These are phyloP conservation scores for Gaertneriomyces sp. DNA, from an alignment of 192 early-diverging fungal species.

Conservation along the genomic window DNA sequence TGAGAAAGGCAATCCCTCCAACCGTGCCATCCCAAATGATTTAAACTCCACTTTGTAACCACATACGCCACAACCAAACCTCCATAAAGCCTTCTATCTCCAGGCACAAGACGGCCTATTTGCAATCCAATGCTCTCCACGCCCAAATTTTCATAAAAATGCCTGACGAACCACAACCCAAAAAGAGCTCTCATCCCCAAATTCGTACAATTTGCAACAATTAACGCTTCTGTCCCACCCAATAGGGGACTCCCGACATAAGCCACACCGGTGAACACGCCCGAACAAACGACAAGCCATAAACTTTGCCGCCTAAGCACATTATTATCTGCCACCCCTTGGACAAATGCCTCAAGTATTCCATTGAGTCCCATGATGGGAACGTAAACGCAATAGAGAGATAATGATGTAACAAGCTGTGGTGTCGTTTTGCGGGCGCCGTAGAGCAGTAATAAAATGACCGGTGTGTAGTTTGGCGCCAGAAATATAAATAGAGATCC, in stretches of 20 bases:
- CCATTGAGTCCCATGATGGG: slow-evolving; percentile 95
- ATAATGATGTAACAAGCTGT: slow-evolving; percentile 55
- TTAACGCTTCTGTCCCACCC: slow-evolving; percentile 54
- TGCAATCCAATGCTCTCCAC: slow-evolving; percentile 10
- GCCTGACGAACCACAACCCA: slow-evolving; percentile 56
- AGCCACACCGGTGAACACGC: slow-evolving; percentile 60
- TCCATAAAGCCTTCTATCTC: slow-evolving; percentile 27
- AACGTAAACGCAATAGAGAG: slow-evolving; percentile 84
- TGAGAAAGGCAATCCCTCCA: slow-evolving; percentile 48
- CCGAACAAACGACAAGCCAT: slow-evolving; percentile 75
- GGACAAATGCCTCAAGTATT: slow-evolving; percentile 89
- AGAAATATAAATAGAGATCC: slow-evolving; percentile 75
- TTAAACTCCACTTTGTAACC: slow-evolving; percentile 50
- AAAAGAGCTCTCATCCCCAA: slow-evolving; percentile 74
- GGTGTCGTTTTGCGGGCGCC: slow-evolving; percentile 39
- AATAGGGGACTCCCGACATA: slow-evolving; percentile 58
- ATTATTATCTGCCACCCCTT: slow-evolving; percentile 69
- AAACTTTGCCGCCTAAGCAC: slow-evolving; percentile 60
- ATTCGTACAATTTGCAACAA: slow-evolving; percentile 83
- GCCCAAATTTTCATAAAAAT: slow-evolving; percentile 45
- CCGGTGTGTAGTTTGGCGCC: slow-evolving; percentile 76
- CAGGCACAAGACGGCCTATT: slow-evolving; percentile 36
- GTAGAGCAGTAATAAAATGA: slow-evolving; percentile 63
- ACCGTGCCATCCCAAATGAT: slow-evolving; percentile 55
- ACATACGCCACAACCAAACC: slow-evolving; percentile 52